Evolutionary conservation across 306 rosid genomes (phyloP).

Genomic region (Prunus mume): DNA sequence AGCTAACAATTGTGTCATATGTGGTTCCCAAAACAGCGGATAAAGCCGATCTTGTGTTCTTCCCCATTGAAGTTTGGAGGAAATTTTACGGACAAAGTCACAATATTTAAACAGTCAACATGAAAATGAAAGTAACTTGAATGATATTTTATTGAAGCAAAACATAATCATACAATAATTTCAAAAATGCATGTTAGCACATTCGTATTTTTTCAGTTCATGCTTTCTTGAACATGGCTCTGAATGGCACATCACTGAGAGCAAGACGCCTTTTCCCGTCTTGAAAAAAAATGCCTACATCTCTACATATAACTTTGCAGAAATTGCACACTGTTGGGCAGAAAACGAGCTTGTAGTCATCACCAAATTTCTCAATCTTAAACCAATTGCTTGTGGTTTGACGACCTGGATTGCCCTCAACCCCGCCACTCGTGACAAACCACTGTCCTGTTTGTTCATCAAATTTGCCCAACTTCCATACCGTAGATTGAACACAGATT

Average conservation of each 20-base stretch:
- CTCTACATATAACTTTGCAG: slow-evolving; percentile 47
- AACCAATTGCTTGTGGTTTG: slow-evolving; percentile 49
- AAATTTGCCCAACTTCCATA: slow-evolving; percentile 48
- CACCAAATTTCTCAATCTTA: slow-evolving; percentile 50
- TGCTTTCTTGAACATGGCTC: slow-evolving; percentile 38
- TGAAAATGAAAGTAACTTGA: too few relatives aligned
- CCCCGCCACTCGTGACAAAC: slow-evolving; percentile 50
- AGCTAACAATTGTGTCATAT: too few relatives aligned
- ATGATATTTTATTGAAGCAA: too few relatives aligned
- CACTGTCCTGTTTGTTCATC: slow-evolving; percentile 31
- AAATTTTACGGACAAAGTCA: too few relatives aligned
- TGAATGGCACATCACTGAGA: slow-evolving; percentile 35
- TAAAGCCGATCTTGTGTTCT: too few relatives aligned
- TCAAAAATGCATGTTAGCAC: too few relatives aligned
- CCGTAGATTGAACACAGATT: slow-evolving; percentile 30
- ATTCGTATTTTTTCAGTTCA: not conserved
- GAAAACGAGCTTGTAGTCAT: slow-evolving; percentile 39
- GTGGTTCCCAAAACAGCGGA: too few relatives aligned
- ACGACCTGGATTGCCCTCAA: slow-evolving; percentile 45
- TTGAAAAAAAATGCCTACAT: slow-evolving; percentile 36
- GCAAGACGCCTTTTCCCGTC: slow-evolving; percentile 33
- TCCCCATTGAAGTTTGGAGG: too few relatives aligned
- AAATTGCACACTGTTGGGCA: slow-evolving; percentile 50
- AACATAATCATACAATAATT: too few relatives aligned
- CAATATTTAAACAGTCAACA: too few relatives aligned